Base-by-base conservation (phyloP, 345 rosid species). In the Boechera retrofracta region DNA sequence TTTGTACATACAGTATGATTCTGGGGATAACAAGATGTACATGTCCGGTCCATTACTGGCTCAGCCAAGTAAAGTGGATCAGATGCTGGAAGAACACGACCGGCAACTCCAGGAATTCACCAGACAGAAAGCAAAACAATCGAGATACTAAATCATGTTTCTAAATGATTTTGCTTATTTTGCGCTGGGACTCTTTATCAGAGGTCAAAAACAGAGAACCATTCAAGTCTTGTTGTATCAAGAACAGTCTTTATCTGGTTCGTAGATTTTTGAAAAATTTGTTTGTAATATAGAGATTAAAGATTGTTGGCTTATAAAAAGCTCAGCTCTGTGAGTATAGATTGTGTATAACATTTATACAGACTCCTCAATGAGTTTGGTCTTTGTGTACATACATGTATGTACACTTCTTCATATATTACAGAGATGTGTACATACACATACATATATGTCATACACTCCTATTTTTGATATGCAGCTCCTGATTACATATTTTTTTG, bases 71-170 rank as follows among this genome's bases (percentile, higher is more conserved):
- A 87, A 95, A 71, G 85, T 89, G 21, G 98, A 92, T 38, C 94
- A 90, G 54, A 86, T 95, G 96, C 88, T 92, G n/a, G 89, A 85
- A 85, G 99, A 95, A 60, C 97, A 89, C 5, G 96, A 95, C 61
- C 75, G 85, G 4, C 85, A 81, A 80, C 83, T 95, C 45, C 97
- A 91, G 74, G 97, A 92, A 71, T 87, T 76, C 63, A 84, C 89
- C 11, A 79, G 82, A 39, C 82, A 73, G 48, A 79, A 79, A 64
- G 74, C 82, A 7, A 62, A 67, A 55, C 82, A 73, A 3, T 12
- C 32, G 41, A 79, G 78, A 74, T 35, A 59, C 66, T 73, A 66
- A 67, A 29, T 54, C 59, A 41, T 53, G 10, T 21, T 12, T 62
- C 28, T 54, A 71, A 62, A 29, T 49, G 42, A 31, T 62, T 33